phyloP scores from a whole-genome alignment of 2,329 filamentous ascomycete genomes.

The Lasiodiplodia hormozganensis region DNA sequence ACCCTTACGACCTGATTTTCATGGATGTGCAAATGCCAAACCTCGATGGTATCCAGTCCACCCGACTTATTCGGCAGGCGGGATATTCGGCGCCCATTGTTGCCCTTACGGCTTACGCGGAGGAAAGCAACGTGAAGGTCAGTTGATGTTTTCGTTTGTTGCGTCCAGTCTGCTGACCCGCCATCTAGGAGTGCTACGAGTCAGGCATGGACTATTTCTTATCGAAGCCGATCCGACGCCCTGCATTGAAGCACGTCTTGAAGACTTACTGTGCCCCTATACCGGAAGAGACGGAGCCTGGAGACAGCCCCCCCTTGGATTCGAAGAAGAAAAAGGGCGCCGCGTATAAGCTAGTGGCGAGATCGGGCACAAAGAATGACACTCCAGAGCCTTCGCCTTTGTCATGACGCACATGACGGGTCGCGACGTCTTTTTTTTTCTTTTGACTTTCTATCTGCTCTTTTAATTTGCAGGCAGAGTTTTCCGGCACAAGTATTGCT shows the following conservation, averaged over 20 bases:
- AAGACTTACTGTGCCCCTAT: slow-evolving; percentile 83
- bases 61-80: slow-evolving; percentile 81
- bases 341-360: background rate
- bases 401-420: slow-evolving; percentile 2
- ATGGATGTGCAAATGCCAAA: slow-evolving; percentile 98
- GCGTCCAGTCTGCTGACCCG: slow-evolving; percentile 27
- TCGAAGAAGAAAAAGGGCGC: background rate
- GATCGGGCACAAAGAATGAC: background rate
- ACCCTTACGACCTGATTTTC: slow-evolving; percentile 85
- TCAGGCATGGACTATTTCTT: slow-evolving; percentile 94
- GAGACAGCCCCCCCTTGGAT: slow-evolving; percentile 13
- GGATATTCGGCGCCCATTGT: slow-evolving; percentile 90
- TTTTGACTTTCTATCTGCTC: background rate
- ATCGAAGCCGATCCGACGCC: slow-evolving; percentile 76
- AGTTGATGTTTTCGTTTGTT: slow-evolving; percentile 49
- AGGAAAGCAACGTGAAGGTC: slow-evolving; percentile 87
- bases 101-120: slow-evolving; percentile 86
- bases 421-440: background rate
- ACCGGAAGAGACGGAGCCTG: slow-evolving; percentile 64
- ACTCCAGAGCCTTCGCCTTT: slow-evolving; percentile 4
- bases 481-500: background rate
- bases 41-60: slow-evolving; percentile 86
- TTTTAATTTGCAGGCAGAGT: background rate
- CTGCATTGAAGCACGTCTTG: slow-evolving; percentile 83
- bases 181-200: slow-evolving; percentile 66